Percentiles rank a stretch among this genome's conserved stretches.
Evolutionary conservation across 2,329 filamentous ascomycete species (phyloP).

Genomic region (Diaporthe capsici): DNA sequence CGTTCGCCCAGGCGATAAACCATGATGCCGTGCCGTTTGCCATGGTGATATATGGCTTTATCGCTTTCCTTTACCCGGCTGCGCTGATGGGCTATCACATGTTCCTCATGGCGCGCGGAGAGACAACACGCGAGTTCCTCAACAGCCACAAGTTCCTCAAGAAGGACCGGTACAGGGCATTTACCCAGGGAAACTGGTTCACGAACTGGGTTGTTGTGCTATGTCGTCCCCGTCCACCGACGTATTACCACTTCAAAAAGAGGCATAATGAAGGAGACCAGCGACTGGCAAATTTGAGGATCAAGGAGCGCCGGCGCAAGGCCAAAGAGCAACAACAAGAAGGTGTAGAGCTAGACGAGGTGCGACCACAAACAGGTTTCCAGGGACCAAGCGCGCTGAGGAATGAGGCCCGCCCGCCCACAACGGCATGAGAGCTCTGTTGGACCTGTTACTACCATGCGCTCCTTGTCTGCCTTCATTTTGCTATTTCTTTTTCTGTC

Average conservation of each 20-base stretch:
- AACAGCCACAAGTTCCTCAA: constrained; percentile 96
- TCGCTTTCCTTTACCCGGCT: constrained; percentile 84
- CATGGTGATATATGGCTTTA: constrained; percentile 85
- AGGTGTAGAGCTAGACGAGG: constrained; percentile 81
- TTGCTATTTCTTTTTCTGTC: constrained; percentile 9
- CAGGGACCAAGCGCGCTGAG: constrained; percentile 67
- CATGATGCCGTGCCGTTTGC: constrained; percentile 87
- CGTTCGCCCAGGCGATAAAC: constrained; percentile 77
- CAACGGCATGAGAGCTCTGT: constrained; percentile 26
- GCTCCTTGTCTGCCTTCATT: not conserved
- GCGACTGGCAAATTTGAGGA: constrained; percentile 74
- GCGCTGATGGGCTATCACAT: constrained; percentile 91
- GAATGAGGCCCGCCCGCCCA: constrained; percentile 43
- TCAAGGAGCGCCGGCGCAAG: constrained; percentile 55
- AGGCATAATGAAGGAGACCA: constrained; percentile 86
- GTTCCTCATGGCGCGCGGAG: constrained; percentile 89
- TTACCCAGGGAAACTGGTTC: constrained; percentile 81
- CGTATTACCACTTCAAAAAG: constrained; percentile 89
- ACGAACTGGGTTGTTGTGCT: constrained; percentile 88
- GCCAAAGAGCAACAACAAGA: constrained; percentile 52
- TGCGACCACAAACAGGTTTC: constrained; percentile 64
- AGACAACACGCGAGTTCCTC: constrained; percentile 96
- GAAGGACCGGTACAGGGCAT: constrained; percentile 91
- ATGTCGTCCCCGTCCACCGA: constrained; percentile 85
- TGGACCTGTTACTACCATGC: too few relatives aligned